A percentile compares a stretch with the other conserved stretches of the same genome.
These are phyloP conservation scores for Cucumis hystrix DNA, from an alignment of 306 rosid genomes.

Conservation along the genomic window DNA sequence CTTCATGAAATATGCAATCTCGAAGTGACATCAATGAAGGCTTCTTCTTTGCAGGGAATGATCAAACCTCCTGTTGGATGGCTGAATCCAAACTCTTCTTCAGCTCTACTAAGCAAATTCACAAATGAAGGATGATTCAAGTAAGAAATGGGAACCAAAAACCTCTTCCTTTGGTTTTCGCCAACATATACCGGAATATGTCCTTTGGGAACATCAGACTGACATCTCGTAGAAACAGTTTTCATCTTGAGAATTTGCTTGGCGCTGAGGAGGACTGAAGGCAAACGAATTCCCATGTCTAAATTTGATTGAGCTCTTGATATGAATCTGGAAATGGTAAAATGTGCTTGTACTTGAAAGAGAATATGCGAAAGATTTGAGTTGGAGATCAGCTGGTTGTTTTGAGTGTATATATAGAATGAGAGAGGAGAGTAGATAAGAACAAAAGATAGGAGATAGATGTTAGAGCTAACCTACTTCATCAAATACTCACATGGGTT, in stretches of 20 bases:
- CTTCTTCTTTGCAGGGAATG: not conserved
- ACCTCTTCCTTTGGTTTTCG: not conserved
- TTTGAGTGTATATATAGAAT: not conserved
- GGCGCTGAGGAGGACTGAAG: not conserved
- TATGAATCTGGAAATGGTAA: too few relatives aligned
- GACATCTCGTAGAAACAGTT: not conserved
- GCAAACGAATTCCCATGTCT: not conserved
- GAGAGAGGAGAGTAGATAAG: not conserved
- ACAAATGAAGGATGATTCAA: not conserved
- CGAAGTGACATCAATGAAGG: slow-evolving; percentile 11
- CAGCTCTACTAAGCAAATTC: not conserved
- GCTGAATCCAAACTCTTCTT: not conserved
- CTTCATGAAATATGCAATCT: not conserved
- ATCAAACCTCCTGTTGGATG: not conserved
- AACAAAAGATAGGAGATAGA: not conserved
- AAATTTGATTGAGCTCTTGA: too few relatives aligned
- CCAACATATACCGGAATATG: not conserved
- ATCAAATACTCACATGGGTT: slow-evolving; percentile 1
- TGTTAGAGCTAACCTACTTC: not conserved
- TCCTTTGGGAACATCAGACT: not conserved
- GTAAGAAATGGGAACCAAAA: not conserved
- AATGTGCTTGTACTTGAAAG: not conserved
- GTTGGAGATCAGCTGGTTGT: not conserved
- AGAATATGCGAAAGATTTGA: not conserved
- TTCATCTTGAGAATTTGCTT: not conserved